A percentile compares a stretch with the other conserved stretches of the same genome.
These are phyloP conservation scores for Populus davidiana DNA, from an alignment of 345 rosid species.

Conservation along the genomic window DNA sequence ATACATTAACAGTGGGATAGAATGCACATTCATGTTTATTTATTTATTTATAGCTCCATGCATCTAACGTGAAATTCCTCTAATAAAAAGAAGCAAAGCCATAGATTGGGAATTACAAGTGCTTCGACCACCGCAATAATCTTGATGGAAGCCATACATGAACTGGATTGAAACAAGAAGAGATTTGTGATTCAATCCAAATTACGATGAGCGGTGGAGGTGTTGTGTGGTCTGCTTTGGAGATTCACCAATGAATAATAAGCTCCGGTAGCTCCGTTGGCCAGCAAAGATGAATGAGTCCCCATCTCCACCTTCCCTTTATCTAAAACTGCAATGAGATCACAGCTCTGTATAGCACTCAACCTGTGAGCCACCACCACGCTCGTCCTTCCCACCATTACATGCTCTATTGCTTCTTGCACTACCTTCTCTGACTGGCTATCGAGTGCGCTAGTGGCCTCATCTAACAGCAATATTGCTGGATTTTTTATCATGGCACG, in stretches of 20 bases:
- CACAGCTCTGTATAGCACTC: conserved; percentile 59
- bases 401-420: conserved; percentile 56
- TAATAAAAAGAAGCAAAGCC: no score
- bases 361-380: conserved; percentile 70
- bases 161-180: no score
- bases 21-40: no score
- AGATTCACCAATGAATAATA: conserved; percentile 61
- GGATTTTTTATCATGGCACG: conserved; percentile 60
- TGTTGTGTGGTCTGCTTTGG: conserved; percentile 28
- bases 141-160: no score
- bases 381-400: conserved; percentile 69
- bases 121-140: no score
- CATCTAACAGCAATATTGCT: conserved; percentile 48
- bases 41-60: no score
- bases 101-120: no score
- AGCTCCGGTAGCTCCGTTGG: conserved; percentile 45
- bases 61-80: no score
- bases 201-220: not conserved
- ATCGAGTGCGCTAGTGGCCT: conserved; percentile 78
- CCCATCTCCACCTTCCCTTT: conserved; percentile 63
- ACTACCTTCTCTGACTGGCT: conserved; percentile 63
- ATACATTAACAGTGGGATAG: no score
- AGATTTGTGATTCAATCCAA: no score
- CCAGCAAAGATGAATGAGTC: conserved; percentile 53
- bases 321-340: conserved; percentile 51